Evolutionary conservation across 1,284 basidiomycete genomes (phyloP), one percentile per base, ranked within the genome.

Genomic region (Pascua guehoae): DNA sequence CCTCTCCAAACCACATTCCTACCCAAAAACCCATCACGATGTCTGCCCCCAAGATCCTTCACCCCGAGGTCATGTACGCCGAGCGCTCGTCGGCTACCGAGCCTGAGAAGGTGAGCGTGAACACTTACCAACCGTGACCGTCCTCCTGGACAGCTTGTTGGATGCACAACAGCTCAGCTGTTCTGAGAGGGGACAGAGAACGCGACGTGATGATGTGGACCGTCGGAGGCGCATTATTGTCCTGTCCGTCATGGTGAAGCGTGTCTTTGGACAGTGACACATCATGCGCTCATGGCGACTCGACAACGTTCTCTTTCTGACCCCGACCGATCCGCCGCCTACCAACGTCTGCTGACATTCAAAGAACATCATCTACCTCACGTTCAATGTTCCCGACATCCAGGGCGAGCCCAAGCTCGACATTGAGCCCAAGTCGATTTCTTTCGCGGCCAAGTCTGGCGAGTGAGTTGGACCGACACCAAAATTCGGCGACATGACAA

Each of bases 61-160:
- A 92, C 78, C 91, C 92, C 46, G 90, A 95, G 79, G 81, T 94
- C 53, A 81, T 90, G 4, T 96, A 91, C 89, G 91, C 92, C 50
- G 91, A 96, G 78, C 85, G 92, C 66, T 89, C 86, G 79, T 88
- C 85, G 36, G 81, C 78, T 18, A 67, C 79, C 10, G 84, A 82
- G 18, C 80, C 85, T 47, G 82, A 82, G 57, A 92, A 92, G 82
- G 91, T 89, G 56, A 60, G 73, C 16, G 36, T 32, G 24, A 32
- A 32, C 8, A 1, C 9, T 32, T 48, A 38, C 5, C 15, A 39
- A 38, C 17, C 10, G n/a, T 37, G 32, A n/a, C 36, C 32, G 24
- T 36, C 32, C 5, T 53, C 24, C 15, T 15, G 8, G 18, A 38
- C 16, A 15, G 5, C 39, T 36, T 18, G 40, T 24, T n/a, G n/a